These are phyloP conservation scores for Colletotrichum gigasporum DNA, from an alignment of 2,329 filamentous ascomycete species.

Conservation along the genomic window DNA sequence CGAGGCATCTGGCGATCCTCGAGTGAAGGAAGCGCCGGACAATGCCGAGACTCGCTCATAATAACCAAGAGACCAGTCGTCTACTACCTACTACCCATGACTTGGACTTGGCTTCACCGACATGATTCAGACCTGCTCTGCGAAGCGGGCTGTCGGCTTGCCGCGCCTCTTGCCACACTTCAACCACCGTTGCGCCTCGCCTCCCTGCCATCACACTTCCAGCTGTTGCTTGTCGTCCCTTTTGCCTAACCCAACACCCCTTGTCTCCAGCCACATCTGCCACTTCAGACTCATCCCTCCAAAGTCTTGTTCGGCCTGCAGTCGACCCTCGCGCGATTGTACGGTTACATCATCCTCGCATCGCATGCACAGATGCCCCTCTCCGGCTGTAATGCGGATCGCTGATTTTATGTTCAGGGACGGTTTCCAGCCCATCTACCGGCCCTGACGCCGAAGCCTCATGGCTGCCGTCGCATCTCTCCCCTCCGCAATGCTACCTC, in stretches of 20 bases:
- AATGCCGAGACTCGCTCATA: conserved; percentile 12
- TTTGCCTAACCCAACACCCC: conserved; percentile 12
- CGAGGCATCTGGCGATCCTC: conserved; percentile 21
- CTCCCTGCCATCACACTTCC: conserved; percentile 15
- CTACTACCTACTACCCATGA: neutral
- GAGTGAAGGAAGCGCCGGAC: conserved; percentile 22
- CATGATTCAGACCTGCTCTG: conserved; percentile 8
- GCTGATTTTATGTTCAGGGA: conserved; percentile 24
- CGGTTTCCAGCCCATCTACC: conserved; percentile 3
- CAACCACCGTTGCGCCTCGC: conserved; percentile 2
- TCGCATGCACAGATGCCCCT: conserved; percentile 19
- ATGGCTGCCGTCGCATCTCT: conserved; percentile 14
- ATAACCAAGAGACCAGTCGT: conserved; percentile 15
- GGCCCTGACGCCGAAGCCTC: conserved; percentile 24
- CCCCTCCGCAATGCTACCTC: conserved; percentile 55
- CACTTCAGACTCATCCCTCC: neutral
- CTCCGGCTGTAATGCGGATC: conserved; percentile 2
- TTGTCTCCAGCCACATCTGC: conserved; percentile 22
- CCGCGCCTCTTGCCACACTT: neutral
- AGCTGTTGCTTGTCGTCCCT: neutral
- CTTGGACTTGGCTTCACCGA: neutral
- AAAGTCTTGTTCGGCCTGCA: neutral
- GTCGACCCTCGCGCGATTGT: conserved; percentile 4
- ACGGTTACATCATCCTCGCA: conserved; percentile 20
- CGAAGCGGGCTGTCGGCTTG: conserved; percentile 5